phyloP scores from a whole-genome alignment of 805 yeast species.

The Ogataea neopini region DNA sequence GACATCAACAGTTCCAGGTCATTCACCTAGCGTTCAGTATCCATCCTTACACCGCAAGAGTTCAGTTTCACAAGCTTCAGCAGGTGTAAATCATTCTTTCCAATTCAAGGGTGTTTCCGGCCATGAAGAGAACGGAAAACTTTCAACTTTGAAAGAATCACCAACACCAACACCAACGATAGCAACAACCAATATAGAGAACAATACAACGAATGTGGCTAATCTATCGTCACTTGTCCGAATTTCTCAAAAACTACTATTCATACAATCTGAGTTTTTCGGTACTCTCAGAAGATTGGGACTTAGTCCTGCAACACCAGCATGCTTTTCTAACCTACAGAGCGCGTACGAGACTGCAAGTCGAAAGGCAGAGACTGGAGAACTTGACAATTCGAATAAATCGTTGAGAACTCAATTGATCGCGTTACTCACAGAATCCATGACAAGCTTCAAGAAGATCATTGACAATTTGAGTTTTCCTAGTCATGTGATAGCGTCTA shows the following conservation, averaged over 20 bases:
- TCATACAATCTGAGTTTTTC: conserved; percentile 25
- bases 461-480: conserved; percentile 21
- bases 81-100: conserved; percentile 5
- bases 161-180: conserved; percentile 7
- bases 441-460: conserved; percentile 25
- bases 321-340: conserved; percentile 20
- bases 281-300: conserved; percentile 19
- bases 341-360: conserved; percentile 24
- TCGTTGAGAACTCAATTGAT: conserved; percentile 17
- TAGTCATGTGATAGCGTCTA: conserved; percentile 8
- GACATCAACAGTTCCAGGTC: background rate
- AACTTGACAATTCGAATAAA: conserved; percentile 11
- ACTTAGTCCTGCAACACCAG: conserved; percentile 12
- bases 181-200: background rate
- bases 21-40: conserved; percentile 1
- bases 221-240: conserved; percentile 17
- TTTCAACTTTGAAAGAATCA: conserved; percentile 20
- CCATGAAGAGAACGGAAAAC: conserved; percentile 11
- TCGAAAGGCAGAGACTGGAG: conserved; percentile 18
- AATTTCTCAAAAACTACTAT: conserved; percentile 25
- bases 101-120: conserved; percentile 6
- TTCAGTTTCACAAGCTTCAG: conserved; percentile 17
- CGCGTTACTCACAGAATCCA: conserved; percentile 21
- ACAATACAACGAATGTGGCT: background rate
- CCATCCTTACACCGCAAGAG: conserved; percentile 20